Conservation (phyloP, 345 rosid genomes). For the Nephelium lappaceum region DNA sequence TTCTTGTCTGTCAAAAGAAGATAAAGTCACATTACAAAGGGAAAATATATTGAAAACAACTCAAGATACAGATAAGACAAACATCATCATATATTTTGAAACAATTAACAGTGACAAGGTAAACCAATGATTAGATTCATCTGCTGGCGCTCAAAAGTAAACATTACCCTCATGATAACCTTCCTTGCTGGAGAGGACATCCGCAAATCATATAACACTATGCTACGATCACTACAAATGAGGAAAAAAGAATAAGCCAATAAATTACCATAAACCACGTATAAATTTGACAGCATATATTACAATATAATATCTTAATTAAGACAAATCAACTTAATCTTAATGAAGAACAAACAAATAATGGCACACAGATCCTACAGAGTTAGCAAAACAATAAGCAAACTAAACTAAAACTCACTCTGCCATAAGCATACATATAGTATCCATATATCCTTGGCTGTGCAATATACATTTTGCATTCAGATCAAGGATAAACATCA, state of each 20-base stretch:
- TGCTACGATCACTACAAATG: conserved; percentile 74
- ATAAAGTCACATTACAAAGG: conserved; percentile 6
- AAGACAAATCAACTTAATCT: background rate
- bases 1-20: conserved; percentile 67
- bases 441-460: background rate
- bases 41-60: background rate
- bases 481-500: background rate
- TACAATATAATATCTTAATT: conserved; percentile 9
- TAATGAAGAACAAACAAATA: background rate
- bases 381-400: background rate
- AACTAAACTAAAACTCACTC: background rate
- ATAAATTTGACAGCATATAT: background rate
- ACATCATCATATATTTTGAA: background rate
- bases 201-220: conserved; percentile 78
- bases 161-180: conserved; percentile 77
- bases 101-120: background rate
- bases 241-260: conserved; percentile 4
- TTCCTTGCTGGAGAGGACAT: conserved; percentile 80
- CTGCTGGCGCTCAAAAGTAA: background rate
- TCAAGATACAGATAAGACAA: conserved; percentile 3
- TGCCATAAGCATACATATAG: background rate
- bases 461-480: background rate
- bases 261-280: background rate
- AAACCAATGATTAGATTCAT: background rate
- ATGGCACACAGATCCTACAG: background rate